Percentiles rank a stretch among this genome's conserved stretches.
These are phyloP conservation scores for Clonostachys rhizophaga DNA, from an alignment of 2,329 filamentous ascomycete genomes.

Conservation along the genomic window DNA sequence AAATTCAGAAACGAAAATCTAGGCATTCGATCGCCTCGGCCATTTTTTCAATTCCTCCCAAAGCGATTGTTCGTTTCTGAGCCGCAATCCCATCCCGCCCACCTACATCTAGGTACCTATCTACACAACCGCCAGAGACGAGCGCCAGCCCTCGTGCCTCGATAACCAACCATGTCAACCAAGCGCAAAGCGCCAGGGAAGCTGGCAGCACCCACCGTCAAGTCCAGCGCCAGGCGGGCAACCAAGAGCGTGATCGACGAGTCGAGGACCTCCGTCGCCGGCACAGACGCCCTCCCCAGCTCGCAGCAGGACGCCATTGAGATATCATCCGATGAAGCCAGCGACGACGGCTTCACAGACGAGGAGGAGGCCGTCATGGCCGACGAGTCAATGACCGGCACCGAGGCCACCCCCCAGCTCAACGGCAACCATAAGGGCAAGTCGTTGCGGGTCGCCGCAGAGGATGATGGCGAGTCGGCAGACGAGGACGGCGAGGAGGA, in stretches of 20 bases:
- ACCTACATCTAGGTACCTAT: background rate
- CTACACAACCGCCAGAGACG: background rate
- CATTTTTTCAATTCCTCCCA: background rate
- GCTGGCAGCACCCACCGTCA: slow-evolving; percentile 50
- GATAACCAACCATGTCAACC: slow-evolving; percentile 43
- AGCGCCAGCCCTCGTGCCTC: background rate
- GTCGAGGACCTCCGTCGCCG: slow-evolving; percentile 48
- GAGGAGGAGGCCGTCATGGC: slow-evolving; percentile 19
- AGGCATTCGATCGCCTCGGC: background rate
- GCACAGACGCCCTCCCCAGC: slow-evolving; percentile 28
- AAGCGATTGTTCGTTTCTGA: background rate
- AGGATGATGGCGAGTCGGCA: slow-evolving; percentile 16
- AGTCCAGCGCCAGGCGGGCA: slow-evolving; percentile 44
- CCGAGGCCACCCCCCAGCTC: slow-evolving; percentile 5
- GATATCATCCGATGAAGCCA: slow-evolving; percentile 51
- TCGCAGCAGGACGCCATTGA: slow-evolving; percentile 41
- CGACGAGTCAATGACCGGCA: slow-evolving; percentile 4
- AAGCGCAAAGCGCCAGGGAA: slow-evolving; percentile 56
- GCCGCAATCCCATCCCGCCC: background rate
- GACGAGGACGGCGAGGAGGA: slow-evolving; percentile 42
- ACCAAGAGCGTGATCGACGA: slow-evolving; percentile 52
- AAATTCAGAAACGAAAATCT: background rate
- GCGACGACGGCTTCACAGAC: slow-evolving; percentile 36
- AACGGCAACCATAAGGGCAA: slow-evolving; percentile 7
- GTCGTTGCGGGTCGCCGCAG: slow-evolving; percentile 2